Base-by-base conservation (phyloP, 1,284 basidiomycete genomes). In the Kwoniella shivajii region DNA sequence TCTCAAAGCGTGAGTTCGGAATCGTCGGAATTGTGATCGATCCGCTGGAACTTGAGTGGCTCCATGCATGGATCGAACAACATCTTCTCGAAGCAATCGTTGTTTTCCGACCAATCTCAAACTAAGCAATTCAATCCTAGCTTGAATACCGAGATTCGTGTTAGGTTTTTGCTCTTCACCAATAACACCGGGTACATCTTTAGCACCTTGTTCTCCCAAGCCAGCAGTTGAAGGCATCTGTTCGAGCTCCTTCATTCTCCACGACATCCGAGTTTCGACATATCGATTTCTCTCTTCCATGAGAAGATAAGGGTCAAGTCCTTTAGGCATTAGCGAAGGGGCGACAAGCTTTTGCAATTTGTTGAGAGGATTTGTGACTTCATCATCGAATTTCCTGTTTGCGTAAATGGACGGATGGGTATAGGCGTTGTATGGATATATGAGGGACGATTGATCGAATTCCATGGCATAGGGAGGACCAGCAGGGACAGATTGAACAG, bases 391-490 rank as follows among this genome's bases (percentile, higher is more conserved):
- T 43, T 84, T 82, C 61, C 90, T 84, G 65, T 88, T 86, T 50
- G 82, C 76, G 49, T 80, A 80, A 3, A 87, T 83, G 68, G 90
- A 88, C 0, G 95, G 95, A 69, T 94, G 86, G 26, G 84, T 82
- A 75, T 88, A 96, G n/a, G 94, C 88, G 75, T 97, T 98, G 82
- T 95, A 97, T 0, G 95, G 95, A 71, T 96, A 95, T 57, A 97
- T 87, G 49, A 86, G 83, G 3, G 90, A 92, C 59, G 84, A 82
- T 44, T 84, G 80, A 72, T 95, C 86, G 73, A 92, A 88, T 65
- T 94, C 91, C 42, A 90, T 81, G 72, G 75, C 75, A 61, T 80
- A 77, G 14, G 77, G 69, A 9, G 71, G 67, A 43, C 65, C 66
- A 18, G 55, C 34, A 13, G 52, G 57, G 10, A 47, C 37, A 2